These are phyloP conservation scores for Elsinoe necatrix DNA, from an alignment of 2,329 filamentous ascomycete genomes.

Conservation along the genomic window DNA sequence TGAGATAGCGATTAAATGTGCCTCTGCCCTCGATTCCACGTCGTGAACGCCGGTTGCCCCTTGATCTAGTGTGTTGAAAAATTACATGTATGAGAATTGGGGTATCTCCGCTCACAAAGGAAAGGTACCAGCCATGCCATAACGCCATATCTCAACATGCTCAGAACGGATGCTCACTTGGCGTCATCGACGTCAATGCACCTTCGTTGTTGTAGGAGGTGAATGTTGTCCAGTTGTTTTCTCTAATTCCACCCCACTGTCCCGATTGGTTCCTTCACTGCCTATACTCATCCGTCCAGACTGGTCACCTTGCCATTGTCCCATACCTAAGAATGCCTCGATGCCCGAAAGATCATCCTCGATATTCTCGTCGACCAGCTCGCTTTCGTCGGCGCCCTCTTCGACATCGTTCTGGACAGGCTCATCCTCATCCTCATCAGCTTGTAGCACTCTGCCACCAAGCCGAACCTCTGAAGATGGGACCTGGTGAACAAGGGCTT, in stretches of 20 bases:
- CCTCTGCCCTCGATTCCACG: not conserved
- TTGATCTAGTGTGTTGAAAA: not conserved
- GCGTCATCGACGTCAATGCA: not conserved
- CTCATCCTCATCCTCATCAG: conserved; percentile 53
- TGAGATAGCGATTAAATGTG: not conserved
- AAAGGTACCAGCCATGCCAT: conserved; percentile 2
- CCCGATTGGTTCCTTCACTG: conserved; percentile 26
- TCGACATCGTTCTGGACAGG: conserved; percentile 22
- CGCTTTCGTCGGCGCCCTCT: conserved; percentile 14
- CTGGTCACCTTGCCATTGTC: conserved; percentile 18
- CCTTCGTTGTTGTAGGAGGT: not conserved
- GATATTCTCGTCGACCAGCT: conserved; percentile 21
- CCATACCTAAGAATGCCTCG: conserved; percentile 18
- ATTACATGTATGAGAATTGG: conserved; percentile 9
- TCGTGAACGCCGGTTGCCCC: not conserved
- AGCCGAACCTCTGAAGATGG: conserved; percentile 70
- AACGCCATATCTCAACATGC: conserved; percentile 2
- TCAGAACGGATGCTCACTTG: not conserved
- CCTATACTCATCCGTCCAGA: conserved; percentile 16
- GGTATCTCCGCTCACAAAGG: conserved; percentile 10
- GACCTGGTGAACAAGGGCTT: conserved; percentile 76
- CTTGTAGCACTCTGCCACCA: conserved; percentile 67
- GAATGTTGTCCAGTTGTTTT: conserved; percentile 1
- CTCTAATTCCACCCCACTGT: conserved; percentile 24
- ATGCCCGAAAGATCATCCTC: conserved; percentile 21